phyloP scores from a whole-genome alignment of 129 eudicot genomes.

The carrot (Daucus carota) region DH1_v3.0 NC_030386.2:14501501-14502000 shows the following conservation, averaged over 20 bases:
- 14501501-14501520: conserved; percentile 60
- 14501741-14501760: neutral
- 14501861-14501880: conserved; percentile 37
- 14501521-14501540: conserved; percentile 69
- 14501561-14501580: conserved; percentile 60
- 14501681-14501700: neutral
- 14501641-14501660: neutral
- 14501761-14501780: neutral
- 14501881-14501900: conserved; percentile 45
- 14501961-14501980: conserved; percentile 42
- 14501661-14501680: neutral
- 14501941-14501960: conserved; percentile 33
- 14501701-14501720: neutral
- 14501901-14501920: conserved; percentile 35
- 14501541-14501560: conserved; percentile 66
- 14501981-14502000: conserved; percentile 69
- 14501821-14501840: neutral
- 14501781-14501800: neutral
- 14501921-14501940: conserved; percentile 36
- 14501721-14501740: neutral
- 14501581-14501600: conserved; percentile 5
- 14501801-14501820: neutral
- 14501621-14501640: neutral
- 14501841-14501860: conserved; percentile 1
- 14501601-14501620: neutral